A percentile compares a stretch with the other conserved stretches of the same genome.
These are phyloP conservation scores for Neurospora hispaniola DNA, from an alignment of 495 filamentous ascomycete genomes.

Conservation along the genomic window DNA sequence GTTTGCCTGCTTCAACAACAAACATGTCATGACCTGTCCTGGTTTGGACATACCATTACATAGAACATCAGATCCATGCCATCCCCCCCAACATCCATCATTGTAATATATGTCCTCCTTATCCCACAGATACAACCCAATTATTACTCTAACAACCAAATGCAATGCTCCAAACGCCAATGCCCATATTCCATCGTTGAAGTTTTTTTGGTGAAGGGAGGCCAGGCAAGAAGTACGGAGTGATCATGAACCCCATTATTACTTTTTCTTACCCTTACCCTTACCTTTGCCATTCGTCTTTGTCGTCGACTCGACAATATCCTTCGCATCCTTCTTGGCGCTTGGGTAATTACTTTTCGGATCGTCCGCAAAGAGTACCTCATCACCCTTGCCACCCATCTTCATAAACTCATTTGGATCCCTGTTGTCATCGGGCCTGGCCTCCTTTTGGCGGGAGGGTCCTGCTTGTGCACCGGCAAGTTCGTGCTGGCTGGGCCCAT, in stretches of 20 bases:
- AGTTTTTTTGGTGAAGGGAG: neutral
- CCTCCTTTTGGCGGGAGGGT: conserved; percentile 31
- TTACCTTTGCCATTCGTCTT: conserved; percentile 24
- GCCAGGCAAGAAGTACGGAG: neutral
- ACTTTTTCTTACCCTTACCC: conserved; percentile 13
- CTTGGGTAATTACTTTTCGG: conserved; percentile 33
- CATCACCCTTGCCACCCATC: conserved; percentile 75
- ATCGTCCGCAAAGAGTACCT: conserved; percentile 59
- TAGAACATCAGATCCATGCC: neutral
- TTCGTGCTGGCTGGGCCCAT: conserved; percentile 6
- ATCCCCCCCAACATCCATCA: neutral
- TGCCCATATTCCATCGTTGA: neutral
- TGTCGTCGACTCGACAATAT: conserved; percentile 18
- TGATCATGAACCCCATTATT: neutral
- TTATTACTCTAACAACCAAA: neutral
- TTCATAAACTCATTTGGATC: conserved; percentile 65
- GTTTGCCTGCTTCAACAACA: neutral
- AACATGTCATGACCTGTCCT: neutral
- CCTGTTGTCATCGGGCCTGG: conserved; percentile 51
- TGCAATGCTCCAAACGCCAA: neutral
- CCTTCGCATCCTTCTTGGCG: conserved; percentile 15
- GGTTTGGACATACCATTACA: neutral
- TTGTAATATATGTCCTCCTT: neutral
- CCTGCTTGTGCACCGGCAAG: neutral
- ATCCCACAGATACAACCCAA: neutral